Percentiles rank a stretch among this genome's conserved stretches.
phyloP scores from a whole-genome alignment of 176 grass and related monocot genomes.

The Oryza meyeriana region DNA sequence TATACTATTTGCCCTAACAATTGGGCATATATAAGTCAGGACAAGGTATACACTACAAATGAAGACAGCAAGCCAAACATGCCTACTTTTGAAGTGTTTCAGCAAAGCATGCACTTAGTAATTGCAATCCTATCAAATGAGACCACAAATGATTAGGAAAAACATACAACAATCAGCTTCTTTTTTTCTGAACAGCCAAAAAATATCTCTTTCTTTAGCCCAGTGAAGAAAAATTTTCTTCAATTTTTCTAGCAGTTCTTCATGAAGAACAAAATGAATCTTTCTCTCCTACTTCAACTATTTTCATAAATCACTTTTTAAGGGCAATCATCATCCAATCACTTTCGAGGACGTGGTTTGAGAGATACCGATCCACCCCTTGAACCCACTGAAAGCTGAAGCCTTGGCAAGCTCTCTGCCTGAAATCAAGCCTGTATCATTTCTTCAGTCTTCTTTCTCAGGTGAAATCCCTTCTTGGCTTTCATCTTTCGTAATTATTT shows the following conservation, averaged over 20 bases:
- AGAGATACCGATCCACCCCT: slow-evolving; percentile 24
- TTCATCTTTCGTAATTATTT: slow-evolving; percentile 83
- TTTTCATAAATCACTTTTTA: neutral
- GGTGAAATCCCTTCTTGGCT: slow-evolving; percentile 61
- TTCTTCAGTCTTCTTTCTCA: slow-evolving; percentile 66
- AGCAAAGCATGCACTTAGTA: neutral
- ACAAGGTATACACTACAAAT: neutral
- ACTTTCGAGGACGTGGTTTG: slow-evolving; percentile 16
- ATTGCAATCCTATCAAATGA: neutral
- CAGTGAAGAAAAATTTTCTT: neutral
- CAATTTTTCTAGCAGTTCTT: slow-evolving; percentile 8
- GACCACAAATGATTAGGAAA: neutral
- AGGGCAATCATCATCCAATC: slow-evolving; percentile 11
- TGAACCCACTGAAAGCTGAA: slow-evolving; percentile 5
- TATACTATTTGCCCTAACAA: slow-evolving; percentile 1
- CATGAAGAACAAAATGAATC: neutral
- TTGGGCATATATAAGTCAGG: neutral
- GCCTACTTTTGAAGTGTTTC: neutral
- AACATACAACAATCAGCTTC: neutral
- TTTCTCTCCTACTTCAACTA: neutral
- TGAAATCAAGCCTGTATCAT: slow-evolving; percentile 72
- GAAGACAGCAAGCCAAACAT: neutral
- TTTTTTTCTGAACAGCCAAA: neutral
- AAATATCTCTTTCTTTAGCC: too few relatives aligned
- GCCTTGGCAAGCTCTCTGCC: slow-evolving; percentile 45